Conservation (phyloP, 768 basidiomycete genomes). For the Xanthoconium purpureum region DNA sequence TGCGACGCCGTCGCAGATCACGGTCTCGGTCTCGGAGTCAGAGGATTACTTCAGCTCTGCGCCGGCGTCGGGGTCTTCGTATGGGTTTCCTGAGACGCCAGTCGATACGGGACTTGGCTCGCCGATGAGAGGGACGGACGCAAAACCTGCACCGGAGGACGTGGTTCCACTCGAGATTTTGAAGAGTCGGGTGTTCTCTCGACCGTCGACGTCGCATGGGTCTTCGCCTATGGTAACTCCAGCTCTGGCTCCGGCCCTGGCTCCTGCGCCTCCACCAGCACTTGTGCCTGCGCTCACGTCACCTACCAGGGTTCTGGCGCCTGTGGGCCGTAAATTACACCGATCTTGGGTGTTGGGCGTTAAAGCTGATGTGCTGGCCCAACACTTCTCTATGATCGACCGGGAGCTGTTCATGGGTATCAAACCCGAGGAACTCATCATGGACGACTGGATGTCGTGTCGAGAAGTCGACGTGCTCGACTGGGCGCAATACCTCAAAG, state of each 20-base stretch:
- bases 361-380: slow-evolving; percentile 60
- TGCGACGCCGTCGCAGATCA: slow-evolving; percentile 19
- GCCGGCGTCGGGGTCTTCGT: slow-evolving; percentile 12
- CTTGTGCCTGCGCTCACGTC: slow-evolving; percentile 21
- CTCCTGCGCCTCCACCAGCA: neutral
- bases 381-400: slow-evolving; percentile 86
- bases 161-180: slow-evolving; percentile 66
- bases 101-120: slow-evolving; percentile 21
- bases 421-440: slow-evolving; percentile 85
- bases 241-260: slow-evolving; percentile 3
- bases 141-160: slow-evolving; percentile 55
- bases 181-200: slow-evolving; percentile 50
- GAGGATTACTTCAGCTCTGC: slow-evolving; percentile 26
- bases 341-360: slow-evolving; percentile 71
- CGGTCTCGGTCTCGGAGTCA: slow-evolving; percentile 19
- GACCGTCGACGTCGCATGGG: slow-evolving; percentile 35
- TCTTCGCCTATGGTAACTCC: slow-evolving; percentile 18
- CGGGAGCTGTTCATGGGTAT: slow-evolving; percentile 81
- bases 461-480: slow-evolving; percentile 70
- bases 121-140: slow-evolving; percentile 35
- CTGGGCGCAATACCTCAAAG: slow-evolving; percentile 80
- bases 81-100: slow-evolving; percentile 15
- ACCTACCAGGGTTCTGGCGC: slow-evolving; percentile 35
- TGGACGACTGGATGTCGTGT: slow-evolving; percentile 63
- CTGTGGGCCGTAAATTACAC: slow-evolving; percentile 46